Conservation (phyloP, 495 filamentous ascomycete genomes). For the Xylaria venustula region DNA sequence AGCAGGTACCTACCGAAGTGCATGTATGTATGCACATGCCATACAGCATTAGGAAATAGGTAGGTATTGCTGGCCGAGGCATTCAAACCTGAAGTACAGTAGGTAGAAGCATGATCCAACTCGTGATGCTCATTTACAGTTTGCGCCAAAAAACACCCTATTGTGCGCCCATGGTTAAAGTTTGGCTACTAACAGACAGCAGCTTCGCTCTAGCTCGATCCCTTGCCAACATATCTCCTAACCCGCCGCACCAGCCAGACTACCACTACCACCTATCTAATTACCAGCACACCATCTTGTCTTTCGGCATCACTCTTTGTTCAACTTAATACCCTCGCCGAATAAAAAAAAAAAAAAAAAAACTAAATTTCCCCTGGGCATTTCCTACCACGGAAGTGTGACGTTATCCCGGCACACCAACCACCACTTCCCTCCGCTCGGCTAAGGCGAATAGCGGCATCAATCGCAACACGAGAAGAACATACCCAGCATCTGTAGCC, state of each 20-base stretch:
- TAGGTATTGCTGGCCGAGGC: too few species aligned
- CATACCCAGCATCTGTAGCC: background rate
- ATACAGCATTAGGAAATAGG: too few species aligned
- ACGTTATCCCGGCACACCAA: slow-evolving; percentile 9
- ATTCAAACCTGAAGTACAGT: too few species aligned
- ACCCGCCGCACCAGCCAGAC: too few species aligned
- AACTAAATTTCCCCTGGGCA: background rate
- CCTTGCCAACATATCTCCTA: background rate
- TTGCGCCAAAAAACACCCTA: slow-evolving; percentile 5
- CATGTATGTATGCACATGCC: too few species aligned
- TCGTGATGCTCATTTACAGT: background rate
- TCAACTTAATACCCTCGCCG: background rate
- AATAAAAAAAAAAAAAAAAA: background rate
- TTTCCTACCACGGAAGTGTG: slow-evolving; percentile 3
- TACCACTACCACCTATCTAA: too few species aligned
- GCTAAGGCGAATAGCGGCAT: background rate
- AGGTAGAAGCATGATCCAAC: background rate
- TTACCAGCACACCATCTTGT: background rate
- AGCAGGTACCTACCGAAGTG: too few species aligned
- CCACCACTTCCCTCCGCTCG: background rate
- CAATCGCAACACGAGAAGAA: slow-evolving; percentile 5
- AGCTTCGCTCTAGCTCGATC: background rate
- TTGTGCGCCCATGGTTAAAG: background rate
- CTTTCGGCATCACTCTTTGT: background rate
- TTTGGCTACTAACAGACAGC: background rate